Conservation (phyloP, 2,329 filamentous ascomycete species). For the Colletotrichum cuscutae region DNA sequence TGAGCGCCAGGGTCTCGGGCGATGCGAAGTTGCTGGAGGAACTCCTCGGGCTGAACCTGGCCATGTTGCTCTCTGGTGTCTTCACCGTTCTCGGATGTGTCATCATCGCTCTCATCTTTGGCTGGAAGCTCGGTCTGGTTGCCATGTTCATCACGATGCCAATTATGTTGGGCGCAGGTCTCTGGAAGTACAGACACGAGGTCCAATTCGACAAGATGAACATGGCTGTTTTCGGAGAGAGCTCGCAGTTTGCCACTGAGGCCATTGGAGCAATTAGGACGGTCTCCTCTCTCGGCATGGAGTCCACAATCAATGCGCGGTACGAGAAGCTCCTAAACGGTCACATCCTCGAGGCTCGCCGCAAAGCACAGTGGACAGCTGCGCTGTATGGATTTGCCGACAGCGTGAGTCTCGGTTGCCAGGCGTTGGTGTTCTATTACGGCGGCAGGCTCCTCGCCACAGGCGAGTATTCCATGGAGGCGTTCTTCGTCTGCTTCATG, state of each 20-base stretch:
- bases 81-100: constrained; percentile 44
- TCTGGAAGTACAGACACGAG: constrained; percentile 56
- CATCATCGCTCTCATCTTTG: constrained; percentile 44
- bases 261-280: constrained; percentile 72
- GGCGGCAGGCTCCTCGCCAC: constrained; percentile 39
- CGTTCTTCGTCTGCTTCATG: constrained; percentile 71
- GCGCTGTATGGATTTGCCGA: constrained; percentile 49
- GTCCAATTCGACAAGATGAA: constrained; percentile 68
- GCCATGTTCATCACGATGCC: constrained; percentile 50
- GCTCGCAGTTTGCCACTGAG: constrained; percentile 71
- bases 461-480: constrained; percentile 47
- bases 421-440: constrained; percentile 69
- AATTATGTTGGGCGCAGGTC: constrained; percentile 46
- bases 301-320: constrained; percentile 60
- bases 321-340: constrained; percentile 48
- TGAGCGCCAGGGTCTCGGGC: constrained; percentile 41
- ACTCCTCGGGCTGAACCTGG: constrained; percentile 45
- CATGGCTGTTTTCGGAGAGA: constrained; percentile 66
- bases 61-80: constrained; percentile 41
- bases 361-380: constrained; percentile 45
- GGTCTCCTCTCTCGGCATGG: constrained; percentile 69
- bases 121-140: constrained; percentile 51
- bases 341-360: constrained; percentile 45
- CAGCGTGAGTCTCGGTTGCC: constrained; percentile 46
- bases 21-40: constrained; percentile 47